Evolutionary conservation across 139 green algal species (phyloP), one percentile per base, ranked within the genome.

Genomic region (Pycnococcus provasolii): DNA sequence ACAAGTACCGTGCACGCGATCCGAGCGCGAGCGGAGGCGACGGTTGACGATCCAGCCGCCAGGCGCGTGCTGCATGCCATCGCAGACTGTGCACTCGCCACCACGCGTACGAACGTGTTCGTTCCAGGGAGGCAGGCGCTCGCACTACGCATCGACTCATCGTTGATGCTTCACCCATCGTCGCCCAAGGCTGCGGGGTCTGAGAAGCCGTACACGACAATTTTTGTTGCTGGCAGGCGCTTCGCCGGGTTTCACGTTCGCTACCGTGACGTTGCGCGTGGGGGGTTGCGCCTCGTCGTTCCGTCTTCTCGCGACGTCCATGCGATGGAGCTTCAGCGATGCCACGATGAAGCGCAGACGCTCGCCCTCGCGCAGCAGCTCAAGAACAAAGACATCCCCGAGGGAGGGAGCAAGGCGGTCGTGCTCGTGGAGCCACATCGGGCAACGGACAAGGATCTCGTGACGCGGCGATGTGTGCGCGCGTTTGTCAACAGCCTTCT

Each of bases 381-480:
- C 37, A 66, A 66, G 43, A 66, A 66, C 11, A 66, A 66, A 0
- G 60, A 66, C 60, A 66, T 66, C 60, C 60, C 60, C 8, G 60
- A 66, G 60, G 60, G 60, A 41, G 60, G 60, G 4, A n/a, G 37
- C 6, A 66, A 66, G 60, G 60, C 13, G 50, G 57, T 62, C 9
- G n/a, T 62, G 57, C 57, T 62, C 9, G 8, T 62, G 13, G 57
- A 62, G 37, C 57, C 57, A 9, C 8, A 62, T 13, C 9, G 15
- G 37, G 8, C n/a, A 13, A 42, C 57, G n/a, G 57, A n/a, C 57
- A 42, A 9, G 11, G 13, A 40, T 26, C 15, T 62, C n/a, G 15
- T 42, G 57, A 13, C n/a, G 57, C n/a, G n/a, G 13, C 11, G 15
- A 13, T 44, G 60, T 39, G 37, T 66, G 13, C 15, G 37, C n/a